These are phyloP conservation scores for Globisporangium uncinulatum DNA, from an alignment of 352 stramenopile genomes.

Conservation along the genomic window DNA sequence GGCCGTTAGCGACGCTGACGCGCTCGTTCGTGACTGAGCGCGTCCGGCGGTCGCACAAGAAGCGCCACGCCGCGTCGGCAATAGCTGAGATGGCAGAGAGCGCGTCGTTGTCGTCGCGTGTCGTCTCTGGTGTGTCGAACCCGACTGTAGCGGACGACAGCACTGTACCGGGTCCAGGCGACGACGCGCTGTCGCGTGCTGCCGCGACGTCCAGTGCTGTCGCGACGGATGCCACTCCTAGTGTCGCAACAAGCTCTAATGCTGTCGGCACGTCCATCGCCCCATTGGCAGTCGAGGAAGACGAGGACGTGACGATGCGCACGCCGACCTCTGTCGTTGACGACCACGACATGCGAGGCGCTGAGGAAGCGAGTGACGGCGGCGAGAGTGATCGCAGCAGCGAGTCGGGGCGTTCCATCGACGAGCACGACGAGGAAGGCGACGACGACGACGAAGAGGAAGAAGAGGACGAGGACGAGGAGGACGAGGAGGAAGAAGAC, in stretches of 20 bases:
- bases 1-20: conserved; percentile 73
- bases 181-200: background rate
- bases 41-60: conserved; percentile 59
- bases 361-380: conserved; percentile 46
- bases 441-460: conserved; percentile 19
- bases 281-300: conserved; percentile 9
- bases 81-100: background rate
- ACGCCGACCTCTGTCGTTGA: conserved; percentile 37
- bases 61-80: conserved; percentile 23
- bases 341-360: conserved; percentile 56
- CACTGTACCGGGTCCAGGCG: background rate
- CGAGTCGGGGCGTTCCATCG: conserved; percentile 40
- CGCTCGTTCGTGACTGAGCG: conserved; percentile 77
- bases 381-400: conserved; percentile 57
- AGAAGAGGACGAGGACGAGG: conserved; percentile 27
- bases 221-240: background rate
- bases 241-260: background rate
- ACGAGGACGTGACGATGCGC: conserved; percentile 64
- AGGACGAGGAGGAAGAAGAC: conserved; percentile 64
- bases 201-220: background rate
- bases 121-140: background rate
- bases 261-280: background rate
- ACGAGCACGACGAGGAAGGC: conserved; percentile 23
- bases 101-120: background rate
- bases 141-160: background rate